These are phyloP conservation scores for Penicillium egyptiacum DNA, from an alignment of 495 filamentous ascomycete genomes.

Conservation along the genomic window DNA sequence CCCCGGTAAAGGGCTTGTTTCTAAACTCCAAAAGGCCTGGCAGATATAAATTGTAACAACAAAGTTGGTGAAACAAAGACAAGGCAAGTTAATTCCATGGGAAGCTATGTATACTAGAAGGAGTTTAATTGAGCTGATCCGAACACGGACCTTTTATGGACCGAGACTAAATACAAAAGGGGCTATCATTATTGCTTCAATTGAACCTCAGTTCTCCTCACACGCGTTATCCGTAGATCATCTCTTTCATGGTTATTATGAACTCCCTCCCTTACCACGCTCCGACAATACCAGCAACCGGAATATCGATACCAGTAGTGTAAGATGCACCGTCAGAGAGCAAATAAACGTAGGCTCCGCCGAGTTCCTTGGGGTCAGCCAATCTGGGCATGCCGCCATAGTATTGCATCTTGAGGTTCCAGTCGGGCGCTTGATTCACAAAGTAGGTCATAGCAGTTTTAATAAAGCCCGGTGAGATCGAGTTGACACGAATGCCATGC, in stretches of 20 bases:
- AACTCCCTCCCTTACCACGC: slow-evolving; percentile 34
- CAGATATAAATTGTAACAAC: not conserved
- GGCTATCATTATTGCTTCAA: too few relatives aligned
- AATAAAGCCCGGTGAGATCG: slow-evolving; percentile 40
- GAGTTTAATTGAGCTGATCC: too few relatives aligned
- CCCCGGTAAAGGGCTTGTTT: too few relatives aligned
- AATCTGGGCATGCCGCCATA: slow-evolving; percentile 47
- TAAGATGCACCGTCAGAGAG: slow-evolving; percentile 35
- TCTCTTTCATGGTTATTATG: too few relatives aligned
- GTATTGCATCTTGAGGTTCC: slow-evolving; percentile 44
- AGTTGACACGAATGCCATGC: slow-evolving; percentile 48
- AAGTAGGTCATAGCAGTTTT: slow-evolving; percentile 42
- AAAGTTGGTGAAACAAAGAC: slow-evolving; percentile 13
- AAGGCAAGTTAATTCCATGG: slow-evolving; percentile 14
- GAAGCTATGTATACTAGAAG: too few relatives aligned
- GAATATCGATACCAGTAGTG: slow-evolving; percentile 41
- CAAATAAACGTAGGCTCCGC: slow-evolving; percentile 45
- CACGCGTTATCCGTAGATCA: too few relatives aligned
- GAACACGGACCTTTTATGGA: too few relatives aligned
- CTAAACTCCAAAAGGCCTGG: too few relatives aligned
- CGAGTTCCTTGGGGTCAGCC: slow-evolving; percentile 39
- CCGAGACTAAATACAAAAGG: too few relatives aligned
- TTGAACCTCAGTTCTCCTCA: too few relatives aligned
- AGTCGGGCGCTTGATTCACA: slow-evolving; percentile 42
- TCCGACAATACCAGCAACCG: slow-evolving; percentile 45